Evolutionary conservation across 2,329 filamentous ascomycete species (phyloP).

Genomic region (Thelonectria discophora): DNA sequence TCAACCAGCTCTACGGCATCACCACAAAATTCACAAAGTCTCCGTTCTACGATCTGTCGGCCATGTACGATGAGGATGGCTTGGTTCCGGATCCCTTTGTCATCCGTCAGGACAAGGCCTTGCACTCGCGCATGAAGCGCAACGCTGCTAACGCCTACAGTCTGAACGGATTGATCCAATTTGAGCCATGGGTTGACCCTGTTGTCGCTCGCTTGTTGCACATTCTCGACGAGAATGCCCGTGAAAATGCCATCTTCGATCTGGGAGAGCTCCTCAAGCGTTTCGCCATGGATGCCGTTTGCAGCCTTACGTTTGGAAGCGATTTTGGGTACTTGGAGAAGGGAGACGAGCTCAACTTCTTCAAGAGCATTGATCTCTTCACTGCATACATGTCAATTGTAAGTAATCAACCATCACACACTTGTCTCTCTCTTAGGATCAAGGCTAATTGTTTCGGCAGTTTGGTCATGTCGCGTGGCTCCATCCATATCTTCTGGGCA

Average conservation of each 20-base stretch:
- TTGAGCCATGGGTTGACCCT: conserved; percentile 17
- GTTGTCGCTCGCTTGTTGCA: background rate
- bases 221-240: conserved; percentile 8
- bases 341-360: conserved; percentile 9
- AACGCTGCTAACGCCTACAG: conserved; percentile 18
- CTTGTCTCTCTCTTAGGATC: background rate
- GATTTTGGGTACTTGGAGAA: conserved; percentile 15
- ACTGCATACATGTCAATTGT: conserved; percentile 20
- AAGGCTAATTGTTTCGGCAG: background rate
- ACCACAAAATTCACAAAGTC: conserved; percentile 20
- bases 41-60: conserved; percentile 15
- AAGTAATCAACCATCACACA: background rate
- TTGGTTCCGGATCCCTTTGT: conserved; percentile 14
- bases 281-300: conserved; percentile 19
- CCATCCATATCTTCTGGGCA: conserved; percentile 12
- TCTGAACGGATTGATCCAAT: conserved; percentile 14
- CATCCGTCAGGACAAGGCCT: conserved; percentile 9
- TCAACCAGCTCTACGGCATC: conserved; percentile 18
- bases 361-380: conserved; percentile 5
- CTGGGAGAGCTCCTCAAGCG: conserved; percentile 3
- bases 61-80: conserved; percentile 12
- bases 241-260: background rate
- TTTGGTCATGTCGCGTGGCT: conserved; percentile 16
- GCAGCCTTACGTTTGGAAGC: conserved; percentile 9
- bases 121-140: conserved; percentile 20